Conservation (phyloP, 2,329 filamentous ascomycete genomes). For the Ceratocystis eucalypticola region DNA sequence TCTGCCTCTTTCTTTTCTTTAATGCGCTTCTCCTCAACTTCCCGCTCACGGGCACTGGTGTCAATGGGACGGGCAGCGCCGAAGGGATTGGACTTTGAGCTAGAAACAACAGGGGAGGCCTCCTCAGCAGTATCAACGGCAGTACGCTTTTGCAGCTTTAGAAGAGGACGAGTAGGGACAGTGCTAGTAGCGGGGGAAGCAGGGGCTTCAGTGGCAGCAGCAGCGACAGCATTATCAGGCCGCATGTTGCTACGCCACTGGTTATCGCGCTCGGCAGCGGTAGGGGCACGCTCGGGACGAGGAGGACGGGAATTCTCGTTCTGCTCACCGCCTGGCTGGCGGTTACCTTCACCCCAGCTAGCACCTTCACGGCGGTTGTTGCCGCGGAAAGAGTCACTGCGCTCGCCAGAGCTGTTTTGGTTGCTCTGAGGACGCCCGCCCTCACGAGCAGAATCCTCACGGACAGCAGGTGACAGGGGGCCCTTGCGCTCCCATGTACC, state of each 20-base stretch:
- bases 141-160: slow-evolving; percentile 85
- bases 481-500: slow-evolving; percentile 92
- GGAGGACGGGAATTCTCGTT: slow-evolving; percentile 70
- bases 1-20: slow-evolving; percentile 66
- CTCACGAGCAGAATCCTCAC: slow-evolving; percentile 42
- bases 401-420: slow-evolving; percentile 31
- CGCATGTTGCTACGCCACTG: slow-evolving; percentile 89
- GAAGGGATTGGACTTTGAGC: slow-evolving; percentile 83
- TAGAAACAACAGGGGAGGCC: slow-evolving; percentile 37
- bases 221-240: slow-evolving; percentile 46
- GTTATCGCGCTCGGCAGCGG: slow-evolving; percentile 82
- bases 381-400: slow-evolving; percentile 44
- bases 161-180: slow-evolving; percentile 53
- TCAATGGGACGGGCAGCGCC: slow-evolving; percentile 89
- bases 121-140: slow-evolving; percentile 56
- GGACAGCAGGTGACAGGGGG: slow-evolving; percentile 61
- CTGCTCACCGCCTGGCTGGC: slow-evolving; percentile 42
- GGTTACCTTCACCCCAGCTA: slow-evolving; percentile 57
- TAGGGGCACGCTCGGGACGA: slow-evolving; percentile 62
- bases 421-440: slow-evolving; percentile 41
- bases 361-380: slow-evolving; percentile 57
- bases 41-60: slow-evolving; percentile 74
- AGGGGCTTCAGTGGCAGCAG: slow-evolving; percentile 54
- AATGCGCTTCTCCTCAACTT: slow-evolving; percentile 78
- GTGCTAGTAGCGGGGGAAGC: slow-evolving; percentile 36